Evolutionary conservation across 768 basidiomycete genomes (phyloP).

Genomic region (Mycena vitilis): DNA sequence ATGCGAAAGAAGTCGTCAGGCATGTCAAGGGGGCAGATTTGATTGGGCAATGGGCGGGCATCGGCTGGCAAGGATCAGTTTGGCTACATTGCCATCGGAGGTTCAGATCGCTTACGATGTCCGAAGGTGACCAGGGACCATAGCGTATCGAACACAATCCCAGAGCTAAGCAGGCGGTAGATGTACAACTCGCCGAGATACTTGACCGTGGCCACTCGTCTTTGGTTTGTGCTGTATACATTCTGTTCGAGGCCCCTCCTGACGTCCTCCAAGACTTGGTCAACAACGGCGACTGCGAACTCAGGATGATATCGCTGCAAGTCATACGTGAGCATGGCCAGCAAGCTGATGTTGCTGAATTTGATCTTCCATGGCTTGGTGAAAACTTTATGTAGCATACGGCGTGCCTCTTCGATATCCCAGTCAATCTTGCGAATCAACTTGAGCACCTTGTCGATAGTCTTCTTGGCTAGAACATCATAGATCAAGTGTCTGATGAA

Average conservation of each 20-base stretch:
- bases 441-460: slow-evolving; percentile 95
- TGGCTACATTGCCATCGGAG: not conserved
- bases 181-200: slow-evolving; percentile 98
- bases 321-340: slow-evolving; percentile 96
- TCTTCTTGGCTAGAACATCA: slow-evolving; percentile 92
- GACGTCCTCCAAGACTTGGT: slow-evolving; percentile 95
- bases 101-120: slow-evolving; percentile 76
- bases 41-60: slow-evolving; percentile 85
- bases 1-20: slow-evolving; percentile 97
- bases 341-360: slow-evolving; percentile 86
- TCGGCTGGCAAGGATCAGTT: slow-evolving; percentile 68
- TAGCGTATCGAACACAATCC: slow-evolving; percentile 91
- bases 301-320: slow-evolving; percentile 92
- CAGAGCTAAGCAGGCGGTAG: slow-evolving; percentile 89
- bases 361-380: slow-evolving; percentile 99
- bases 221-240: slow-evolving; percentile 94
- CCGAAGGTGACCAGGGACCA: slow-evolving; percentile 97
- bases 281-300: slow-evolving; percentile 89
- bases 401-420: slow-evolving; percentile 78
- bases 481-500: slow-evolving; percentile 97
- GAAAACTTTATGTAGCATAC: slow-evolving; percentile 86
- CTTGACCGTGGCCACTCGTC: slow-evolving; percentile 90
- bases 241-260: slow-evolving; percentile 93
- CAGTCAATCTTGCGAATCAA: slow-evolving; percentile 94
- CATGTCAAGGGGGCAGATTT: slow-evolving; percentile 82